These are phyloP conservation scores for Xeromyces bisporus DNA, from an alignment of 495 filamentous ascomycete genomes.

Conservation along the genomic window DNA sequence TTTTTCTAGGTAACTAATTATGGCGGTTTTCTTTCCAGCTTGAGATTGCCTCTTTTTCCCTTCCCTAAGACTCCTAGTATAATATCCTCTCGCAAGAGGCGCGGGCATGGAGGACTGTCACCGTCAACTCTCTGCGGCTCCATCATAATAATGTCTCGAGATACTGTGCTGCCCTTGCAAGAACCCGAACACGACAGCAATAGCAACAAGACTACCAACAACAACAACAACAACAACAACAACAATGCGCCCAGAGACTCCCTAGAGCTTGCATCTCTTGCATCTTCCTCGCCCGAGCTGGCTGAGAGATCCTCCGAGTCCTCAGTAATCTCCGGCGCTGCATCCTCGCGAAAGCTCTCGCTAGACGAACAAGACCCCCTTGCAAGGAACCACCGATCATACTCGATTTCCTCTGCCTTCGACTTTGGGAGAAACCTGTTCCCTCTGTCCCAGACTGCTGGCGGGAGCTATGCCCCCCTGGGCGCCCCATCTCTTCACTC, in stretches of 20 bases:
- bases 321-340: conserved; percentile 68
- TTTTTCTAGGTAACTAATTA: no score
- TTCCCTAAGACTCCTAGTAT: no score
- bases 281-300: conserved; percentile 47
- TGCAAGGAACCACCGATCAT: conserved; percentile 51
- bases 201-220: no score
- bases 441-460: conserved; percentile 72
- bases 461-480: conserved; percentile 67
- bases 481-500: conserved; percentile 44
- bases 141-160: conserved; percentile 25
- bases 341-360: conserved; percentile 81
- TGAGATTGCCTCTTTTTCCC: no score
- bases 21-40: no score
- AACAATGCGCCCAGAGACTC: conserved; percentile 55
- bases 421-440: conserved; percentile 86
- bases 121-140: background rate
- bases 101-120: background rate
- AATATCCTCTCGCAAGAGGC: no score
- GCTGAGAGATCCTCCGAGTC: conserved; percentile 41
- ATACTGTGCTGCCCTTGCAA: conserved; percentile 11
- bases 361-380: conserved; percentile 75
- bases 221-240: no score
- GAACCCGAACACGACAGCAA: conserved; percentile 14
- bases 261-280: conserved; percentile 87
- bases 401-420: conserved; percentile 81